These are phyloP conservation scores for Pythium insidiosum DNA, from an alignment of 352 stramenopile genomes.

Conservation along the genomic window DNA sequence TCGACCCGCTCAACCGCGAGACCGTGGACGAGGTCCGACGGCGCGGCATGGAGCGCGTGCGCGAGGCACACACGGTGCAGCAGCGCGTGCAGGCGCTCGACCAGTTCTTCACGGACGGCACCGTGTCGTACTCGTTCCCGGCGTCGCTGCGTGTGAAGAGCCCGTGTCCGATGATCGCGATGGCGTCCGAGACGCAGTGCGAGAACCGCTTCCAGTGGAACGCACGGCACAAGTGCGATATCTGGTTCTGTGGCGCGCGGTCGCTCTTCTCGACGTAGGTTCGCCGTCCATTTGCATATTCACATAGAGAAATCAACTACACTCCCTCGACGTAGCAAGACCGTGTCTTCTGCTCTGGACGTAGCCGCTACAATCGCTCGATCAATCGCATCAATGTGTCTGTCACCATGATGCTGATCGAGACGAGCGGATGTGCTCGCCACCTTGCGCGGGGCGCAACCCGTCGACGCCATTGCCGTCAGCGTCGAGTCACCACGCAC, in stretches of 20 bases:
- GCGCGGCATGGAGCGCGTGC: conserved; percentile 47
- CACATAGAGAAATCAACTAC: no score
- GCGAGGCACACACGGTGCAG: conserved; percentile 41
- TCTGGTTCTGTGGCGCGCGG: conserved; percentile 56
- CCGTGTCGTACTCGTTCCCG: conserved; percentile 34
- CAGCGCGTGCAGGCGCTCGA: conserved; percentile 55
- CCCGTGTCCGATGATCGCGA: conserved; percentile 53
- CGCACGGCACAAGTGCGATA: conserved; percentile 63
- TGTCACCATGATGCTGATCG: no score
- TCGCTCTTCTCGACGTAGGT: conserved; percentile 26
- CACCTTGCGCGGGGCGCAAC: no score
- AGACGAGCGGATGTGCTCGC: no score
- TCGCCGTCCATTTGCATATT: no score
- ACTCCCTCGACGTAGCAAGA: no score
- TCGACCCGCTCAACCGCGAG: conserved; percentile 33
- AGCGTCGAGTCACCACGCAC: no score
- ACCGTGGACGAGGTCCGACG: conserved; percentile 53
- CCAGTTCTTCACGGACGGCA: conserved; percentile 46
- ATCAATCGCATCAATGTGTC: no score
- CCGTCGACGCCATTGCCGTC: no score
- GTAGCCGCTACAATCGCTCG: no score
- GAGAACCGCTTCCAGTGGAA: conserved; percentile 37
- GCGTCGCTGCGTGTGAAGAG: conserved; percentile 20
- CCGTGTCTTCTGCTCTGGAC: no score
- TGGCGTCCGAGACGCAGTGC: conserved; percentile 32